Base-by-base conservation (phyloP, 108 stramenopile species). In the Cylindrotheca fusiformis region DNA sequence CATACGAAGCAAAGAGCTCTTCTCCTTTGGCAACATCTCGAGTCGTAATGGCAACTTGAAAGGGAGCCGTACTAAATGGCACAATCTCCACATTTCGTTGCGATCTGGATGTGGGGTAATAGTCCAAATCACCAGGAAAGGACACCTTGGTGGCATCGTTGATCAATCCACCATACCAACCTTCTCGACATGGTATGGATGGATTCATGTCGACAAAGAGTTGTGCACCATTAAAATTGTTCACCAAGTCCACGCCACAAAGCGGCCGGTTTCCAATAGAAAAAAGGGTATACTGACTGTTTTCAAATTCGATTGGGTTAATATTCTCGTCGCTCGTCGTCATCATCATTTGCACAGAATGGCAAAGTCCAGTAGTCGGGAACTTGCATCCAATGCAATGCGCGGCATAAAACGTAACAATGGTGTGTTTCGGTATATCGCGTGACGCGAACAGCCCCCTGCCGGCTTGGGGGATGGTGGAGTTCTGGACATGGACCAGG, bases 381-480 rank as follows among this genome's bases (percentile, higher is more conserved):
- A 55, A 55, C 4, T 27, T 27, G 25, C 54, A 55, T 27, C 54
- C 54, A 4, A 55, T 27, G 23, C 14, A 55, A 58, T 58, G 32
- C 5, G 20, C 20, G 4, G 65, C 68, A 22, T 48, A 10, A 8
- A 67, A 67, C 20, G 82, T 72, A 24, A 92, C 79, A 47, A 85
- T 26, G 12, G 68, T 68, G 41, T 86, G 87, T 19, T 76, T 49
- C 4, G 71, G 55, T 25, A 89, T 83, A 22, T 60, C 68, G 44
- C 87, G 69, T 14, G 73, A 73, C 0, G 91, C 86, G 75, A 92
- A 87, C 8, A 87, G 85, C 2, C 91, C 91, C 31, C 82, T 69
- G 26, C 87, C 91, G 10, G 91, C 91, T 45, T 84, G 65, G 0
- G 85, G 83, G 24, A 92, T 87, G 12, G 70, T 88, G 2, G 82